Percentiles rank a stretch among this genome's conserved stretches.
phyloP scores from a whole-genome alignment of 495 filamentous ascomycete genomes.

The Neurospora sp. region DNA sequence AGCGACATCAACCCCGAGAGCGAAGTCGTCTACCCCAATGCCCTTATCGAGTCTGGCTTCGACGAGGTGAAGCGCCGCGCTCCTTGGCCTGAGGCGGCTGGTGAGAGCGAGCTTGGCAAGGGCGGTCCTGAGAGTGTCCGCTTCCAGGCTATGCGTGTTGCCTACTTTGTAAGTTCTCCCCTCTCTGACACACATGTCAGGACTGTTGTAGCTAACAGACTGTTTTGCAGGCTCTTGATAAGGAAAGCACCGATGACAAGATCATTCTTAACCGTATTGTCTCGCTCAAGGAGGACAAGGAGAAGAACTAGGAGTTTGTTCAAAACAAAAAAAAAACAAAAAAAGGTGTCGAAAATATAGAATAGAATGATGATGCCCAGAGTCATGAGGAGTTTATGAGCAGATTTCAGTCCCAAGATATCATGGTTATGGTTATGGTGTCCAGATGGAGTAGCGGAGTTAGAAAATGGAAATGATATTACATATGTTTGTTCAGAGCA shows the following conservation, averaged over 20 bases:
- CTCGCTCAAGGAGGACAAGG: constrained; percentile 78
- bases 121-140: constrained; percentile 62
- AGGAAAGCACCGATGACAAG: constrained; percentile 63
- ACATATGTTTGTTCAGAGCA: too few species aligned
- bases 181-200: neutral
- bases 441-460: neutral
- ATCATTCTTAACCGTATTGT: constrained; percentile 89
- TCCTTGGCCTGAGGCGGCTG: constrained; percentile 74
- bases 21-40: constrained; percentile 65
- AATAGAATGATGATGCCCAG: neutral
- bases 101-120: constrained; percentile 47
- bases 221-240: constrained; percentile 49
- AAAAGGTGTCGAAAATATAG: neutral
- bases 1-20: constrained; percentile 79
- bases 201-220: constrained; percentile 9
- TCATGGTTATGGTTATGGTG: neutral
- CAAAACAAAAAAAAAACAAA: neutral
- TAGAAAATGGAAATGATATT: neutral
- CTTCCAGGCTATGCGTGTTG: constrained; percentile 88
- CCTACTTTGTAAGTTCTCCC: constrained; percentile 54
- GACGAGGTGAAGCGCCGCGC: constrained; percentile 63
- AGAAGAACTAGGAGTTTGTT: constrained; percentile 40
- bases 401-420: neutral
- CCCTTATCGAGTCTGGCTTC: constrained; percentile 78
- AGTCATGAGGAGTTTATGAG: neutral